Evolutionary conservation across 495 filamentous ascomycete genomes (phyloP).

Genomic region (Cudoniella acicularis): DNA sequence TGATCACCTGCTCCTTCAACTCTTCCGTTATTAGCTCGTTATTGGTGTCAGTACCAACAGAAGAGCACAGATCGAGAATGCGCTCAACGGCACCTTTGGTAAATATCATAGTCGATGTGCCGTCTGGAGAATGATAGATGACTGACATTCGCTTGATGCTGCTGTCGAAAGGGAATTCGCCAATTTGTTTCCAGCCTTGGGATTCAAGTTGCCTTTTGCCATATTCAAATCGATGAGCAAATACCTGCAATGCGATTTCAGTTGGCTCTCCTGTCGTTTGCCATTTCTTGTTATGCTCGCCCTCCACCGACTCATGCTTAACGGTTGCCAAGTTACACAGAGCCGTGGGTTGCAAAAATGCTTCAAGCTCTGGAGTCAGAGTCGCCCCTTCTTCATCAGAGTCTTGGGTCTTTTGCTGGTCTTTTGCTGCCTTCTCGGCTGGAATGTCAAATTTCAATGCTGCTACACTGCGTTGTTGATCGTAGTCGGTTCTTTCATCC

Average conservation of each 20-base stretch:
- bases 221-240: constrained; percentile 65
- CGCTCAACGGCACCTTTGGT: constrained; percentile 82
- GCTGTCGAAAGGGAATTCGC: constrained; percentile 80
- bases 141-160: constrained; percentile 83
- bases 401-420: constrained; percentile 21
- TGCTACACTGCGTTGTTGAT: constrained; percentile 47
- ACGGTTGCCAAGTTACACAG: constrained; percentile 77
- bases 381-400: constrained; percentile 24
- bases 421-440: constrained; percentile 33
- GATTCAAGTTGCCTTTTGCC: constrained; percentile 51
- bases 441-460: constrained; percentile 53
- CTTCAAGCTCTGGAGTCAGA: constrained; percentile 45
- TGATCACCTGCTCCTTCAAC: constrained; percentile 53
- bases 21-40: constrained; percentile 54
- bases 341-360: constrained; percentile 65
- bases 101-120: constrained; percentile 52
- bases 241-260: constrained; percentile 79
- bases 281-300: constrained; percentile 45
- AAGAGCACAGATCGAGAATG: constrained; percentile 67
- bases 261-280: constrained; percentile 77
- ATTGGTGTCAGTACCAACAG: constrained; percentile 47
- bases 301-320: constrained; percentile 48
- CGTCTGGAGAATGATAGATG: constrained; percentile 47
- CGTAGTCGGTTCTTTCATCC: constrained; percentile 40
- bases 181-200: constrained; percentile 58